Percentiles rank a stretch among this genome's conserved stretches.
Conservation (phyloP, 192 early-diverging fungal species). For the Coemansia sp. region DNA sequence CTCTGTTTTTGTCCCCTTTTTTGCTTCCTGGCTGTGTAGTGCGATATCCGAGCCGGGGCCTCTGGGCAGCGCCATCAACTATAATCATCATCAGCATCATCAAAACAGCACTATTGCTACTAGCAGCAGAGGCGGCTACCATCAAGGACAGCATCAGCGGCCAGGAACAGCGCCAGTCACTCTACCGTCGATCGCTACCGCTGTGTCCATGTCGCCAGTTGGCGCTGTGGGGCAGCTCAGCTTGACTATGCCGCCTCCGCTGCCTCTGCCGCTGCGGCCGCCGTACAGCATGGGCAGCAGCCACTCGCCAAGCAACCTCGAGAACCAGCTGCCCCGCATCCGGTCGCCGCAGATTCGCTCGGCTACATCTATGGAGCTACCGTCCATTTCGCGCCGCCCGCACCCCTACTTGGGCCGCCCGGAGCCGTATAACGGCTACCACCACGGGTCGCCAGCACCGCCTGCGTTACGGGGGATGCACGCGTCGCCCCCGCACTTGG, state of each 20-base stretch:
- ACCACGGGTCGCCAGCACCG: constrained; percentile 4
- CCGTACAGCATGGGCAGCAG: constrained; percentile 31
- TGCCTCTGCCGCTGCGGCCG: constrained; percentile 16
- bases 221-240: not conserved
- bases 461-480: not conserved
- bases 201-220: constrained; percentile 4
- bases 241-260: constrained; percentile 17
- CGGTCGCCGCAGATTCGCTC: constrained; percentile 35
- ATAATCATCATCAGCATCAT: not conserved
- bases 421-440: not conserved
- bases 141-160: not conserved
- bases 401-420: constrained; percentile 34
- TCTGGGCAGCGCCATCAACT: not conserved
- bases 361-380: constrained; percentile 30
- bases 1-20: constrained; percentile 1
- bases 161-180: constrained; percentile 1
- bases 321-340: constrained; percentile 41
- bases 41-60: constrained; percentile 40
- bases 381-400: constrained; percentile 36
- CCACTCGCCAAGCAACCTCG: constrained; percentile 19
- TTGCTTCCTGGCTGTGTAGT: constrained; percentile 20
- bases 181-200: constrained; percentile 38
- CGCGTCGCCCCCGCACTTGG: constrained; percentile 4
- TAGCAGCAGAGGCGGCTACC: not conserved
- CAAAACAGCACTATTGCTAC: constrained; percentile 1